phyloP scores from a whole-genome alignment of 495 filamentous ascomycete species.

The Beverwykella pulmonaria region DNA sequence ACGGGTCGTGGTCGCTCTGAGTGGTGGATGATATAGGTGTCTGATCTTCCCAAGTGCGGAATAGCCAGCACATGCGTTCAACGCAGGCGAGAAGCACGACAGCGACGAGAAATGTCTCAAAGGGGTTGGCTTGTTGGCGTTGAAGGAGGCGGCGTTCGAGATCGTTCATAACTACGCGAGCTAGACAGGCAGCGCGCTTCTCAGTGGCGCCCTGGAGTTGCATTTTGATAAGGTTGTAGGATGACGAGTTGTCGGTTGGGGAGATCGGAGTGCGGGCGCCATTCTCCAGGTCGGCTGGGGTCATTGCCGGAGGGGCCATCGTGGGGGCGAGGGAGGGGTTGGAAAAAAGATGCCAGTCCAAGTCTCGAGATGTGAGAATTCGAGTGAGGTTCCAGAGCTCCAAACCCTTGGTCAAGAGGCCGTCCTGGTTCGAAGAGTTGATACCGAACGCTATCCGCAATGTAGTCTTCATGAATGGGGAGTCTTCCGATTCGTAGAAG shows the following conservation, averaged over 20 bases:
- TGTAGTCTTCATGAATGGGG: constrained; percentile 68
- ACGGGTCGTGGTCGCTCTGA: background rate
- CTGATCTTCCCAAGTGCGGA: constrained; percentile 54
- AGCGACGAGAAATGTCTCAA: constrained; percentile 74
- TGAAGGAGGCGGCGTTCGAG: constrained; percentile 75
- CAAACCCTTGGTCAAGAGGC: constrained; percentile 65
- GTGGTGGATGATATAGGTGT: constrained; percentile 1
- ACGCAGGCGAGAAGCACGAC: constrained; percentile 77
- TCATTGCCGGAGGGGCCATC: constrained; percentile 48
- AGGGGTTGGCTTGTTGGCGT: constrained; percentile 69
- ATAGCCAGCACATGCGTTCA: constrained; percentile 82
- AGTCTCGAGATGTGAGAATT: constrained; percentile 63
- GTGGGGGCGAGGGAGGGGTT: constrained; percentile 53
- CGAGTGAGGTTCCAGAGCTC: constrained; percentile 79
- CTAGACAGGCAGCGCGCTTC: constrained; percentile 66
- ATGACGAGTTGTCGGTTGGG: constrained; percentile 6
- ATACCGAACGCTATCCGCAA: constrained; percentile 62
- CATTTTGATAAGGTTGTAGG: constrained; percentile 59
- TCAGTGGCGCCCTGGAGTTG: constrained; percentile 77
- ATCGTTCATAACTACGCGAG: constrained; percentile 64
- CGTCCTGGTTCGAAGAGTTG: constrained; percentile 58
- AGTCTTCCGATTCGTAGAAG: constrained; percentile 67
- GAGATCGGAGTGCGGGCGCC: constrained; percentile 26
- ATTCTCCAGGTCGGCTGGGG: constrained; percentile 49
- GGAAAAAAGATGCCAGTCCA: constrained; percentile 65